Evolutionary conservation across 306 rosid genomes (phyloP).

Genomic region (Corylus americana): DNA sequence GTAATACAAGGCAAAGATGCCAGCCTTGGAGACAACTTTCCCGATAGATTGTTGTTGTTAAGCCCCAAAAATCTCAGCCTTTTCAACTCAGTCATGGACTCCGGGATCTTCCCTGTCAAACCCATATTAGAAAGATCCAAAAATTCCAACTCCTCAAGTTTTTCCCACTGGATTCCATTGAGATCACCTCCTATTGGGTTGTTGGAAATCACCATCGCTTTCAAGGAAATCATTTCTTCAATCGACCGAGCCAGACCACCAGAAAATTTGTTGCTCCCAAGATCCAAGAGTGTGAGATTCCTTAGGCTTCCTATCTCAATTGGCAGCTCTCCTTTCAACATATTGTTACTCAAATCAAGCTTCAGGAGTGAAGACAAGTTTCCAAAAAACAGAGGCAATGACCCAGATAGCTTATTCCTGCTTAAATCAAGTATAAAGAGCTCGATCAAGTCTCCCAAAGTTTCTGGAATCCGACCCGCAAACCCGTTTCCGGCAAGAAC

Average conservation of each 20-base stretch:
- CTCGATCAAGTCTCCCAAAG: conserved; percentile 28
- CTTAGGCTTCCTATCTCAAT: conserved; percentile 39
- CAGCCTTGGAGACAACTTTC: conserved; percentile 33
- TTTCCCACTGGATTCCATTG: conserved; percentile 32
- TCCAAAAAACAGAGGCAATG: conserved; percentile 39
- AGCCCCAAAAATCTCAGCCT: conserved; percentile 48
- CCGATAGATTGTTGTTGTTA: conserved; percentile 41
- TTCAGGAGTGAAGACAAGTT: conserved; percentile 40
- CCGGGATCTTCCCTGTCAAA: conserved; percentile 46
- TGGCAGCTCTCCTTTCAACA: conserved; percentile 40
- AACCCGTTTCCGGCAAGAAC: conserved; percentile 45
- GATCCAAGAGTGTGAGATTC: conserved; percentile 47
- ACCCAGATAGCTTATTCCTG: conserved; percentile 44
- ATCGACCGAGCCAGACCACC: conserved; percentile 38
- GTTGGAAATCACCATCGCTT: conserved; percentile 45
- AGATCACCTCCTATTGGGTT: conserved; percentile 48
- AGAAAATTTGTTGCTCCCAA: conserved; percentile 46
- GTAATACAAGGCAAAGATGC: conserved; percentile 40
- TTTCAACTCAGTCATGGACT: conserved; percentile 40
- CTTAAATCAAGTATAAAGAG: conserved; percentile 54
- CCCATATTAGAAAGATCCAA: conserved; percentile 46
- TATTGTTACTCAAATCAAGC: conserved; percentile 51
- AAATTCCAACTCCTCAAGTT: conserved; percentile 32
- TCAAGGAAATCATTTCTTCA: conserved; percentile 39
- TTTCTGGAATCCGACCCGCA: conserved; percentile 41